Evolutionary conservation across 2,329 filamentous ascomycete genomes (phyloP), one percentile per base, ranked within the genome.

Genomic region (Cordyceps javanica): DNA sequence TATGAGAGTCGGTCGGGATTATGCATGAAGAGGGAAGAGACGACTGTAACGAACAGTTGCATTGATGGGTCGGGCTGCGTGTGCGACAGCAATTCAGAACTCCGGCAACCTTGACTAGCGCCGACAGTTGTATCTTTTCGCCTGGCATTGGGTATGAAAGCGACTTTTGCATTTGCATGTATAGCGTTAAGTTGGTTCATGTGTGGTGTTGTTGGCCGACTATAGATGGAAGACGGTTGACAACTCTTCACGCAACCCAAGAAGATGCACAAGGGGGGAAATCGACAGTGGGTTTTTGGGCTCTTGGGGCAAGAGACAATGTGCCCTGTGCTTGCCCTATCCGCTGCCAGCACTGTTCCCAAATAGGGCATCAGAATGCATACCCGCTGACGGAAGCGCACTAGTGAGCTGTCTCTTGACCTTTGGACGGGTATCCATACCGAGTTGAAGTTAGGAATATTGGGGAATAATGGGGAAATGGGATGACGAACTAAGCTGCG

Each of bases 271-370:
- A n/a, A 38, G 36, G 6, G 30, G 25, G 13, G 36, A 19, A 26
- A 55, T 46, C 41, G 39, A 45, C 30, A 38, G 41, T 38, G 52
- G 41, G 13, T 36, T 36, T 26, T 44, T 21, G 50, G 28, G 28
- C 7, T 21, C 16, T 19, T 30, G 38, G 49, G 19, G 49, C 34
- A 16, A 21, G 28, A 21, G 28, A 28, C 16, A 28, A 11, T 26
- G n/a, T 32, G 52, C 44, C 53, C 53, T 41, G 26, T 11, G 34
- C 26, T 50, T 50, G 28, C 46, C 55, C 55, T 57, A 57, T 57
- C 45, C 55, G 55, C 45, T 51, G 55, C 38, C 45, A 50, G 45
- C 55, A 51, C 34, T 42, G 45, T 57, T 57, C 55, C 55, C 36
- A 30, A 57, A 44, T 44, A 57, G 45, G 55, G 45, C 55, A 57